Base-by-base conservation (phyloP, 1,284 basidiomycete genomes). In the Entoloma clypeatum region DNA sequence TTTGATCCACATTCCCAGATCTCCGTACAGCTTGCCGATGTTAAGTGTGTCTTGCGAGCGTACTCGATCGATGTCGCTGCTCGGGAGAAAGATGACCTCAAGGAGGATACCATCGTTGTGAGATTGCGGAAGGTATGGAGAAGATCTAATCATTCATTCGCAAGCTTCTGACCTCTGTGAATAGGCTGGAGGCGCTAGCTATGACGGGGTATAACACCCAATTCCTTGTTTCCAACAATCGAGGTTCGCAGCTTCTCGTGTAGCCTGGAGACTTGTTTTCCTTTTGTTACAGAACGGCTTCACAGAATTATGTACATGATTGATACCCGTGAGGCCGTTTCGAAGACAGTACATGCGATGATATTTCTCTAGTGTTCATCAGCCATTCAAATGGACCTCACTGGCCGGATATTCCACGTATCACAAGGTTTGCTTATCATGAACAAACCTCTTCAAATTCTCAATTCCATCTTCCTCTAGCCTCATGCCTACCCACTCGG, bases 401-500 rank as follows among this genome's bases (percentile, higher is more conserved):
- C n/a, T n/a, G n/a, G n/a, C n/a, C n/a, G n/a, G n/a, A n/a, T n/a
- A n/a, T n/a, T n/a, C n/a, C n/a, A n/a, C n/a, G n/a, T n/a, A n/a
- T n/a, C n/a, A n/a, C n/a, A n/a, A n/a, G n/a, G 19, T 26, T 7
- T 33, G 36, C 28, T 37, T 21, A 36, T 23, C 24, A 54, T 47
- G 58, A 49, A 58, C 57, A 50, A 81, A 70, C 51, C 68, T 67
- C 57, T 71, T 69, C 44, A 87, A 66, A 39, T 68, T 69, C 45
- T 73, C 68, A 41, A 89, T 85, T 16, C 81, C 83, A 9, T 75
- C 72, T 43, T 81, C 86, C 52, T 89, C 86, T 22, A 96, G 68
- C 53, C 92, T 75, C 91, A 94, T 94, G 45, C 84, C 81, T 65
- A 89, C 71, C 92, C 92, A 95, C 59, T 91, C 92, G 36, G 74